Evolutionary conservation across 1,284 basidiomycete genomes (phyloP), one percentile per base, ranked within the genome.

Genomic region (Austroboletus niveus): DNA sequence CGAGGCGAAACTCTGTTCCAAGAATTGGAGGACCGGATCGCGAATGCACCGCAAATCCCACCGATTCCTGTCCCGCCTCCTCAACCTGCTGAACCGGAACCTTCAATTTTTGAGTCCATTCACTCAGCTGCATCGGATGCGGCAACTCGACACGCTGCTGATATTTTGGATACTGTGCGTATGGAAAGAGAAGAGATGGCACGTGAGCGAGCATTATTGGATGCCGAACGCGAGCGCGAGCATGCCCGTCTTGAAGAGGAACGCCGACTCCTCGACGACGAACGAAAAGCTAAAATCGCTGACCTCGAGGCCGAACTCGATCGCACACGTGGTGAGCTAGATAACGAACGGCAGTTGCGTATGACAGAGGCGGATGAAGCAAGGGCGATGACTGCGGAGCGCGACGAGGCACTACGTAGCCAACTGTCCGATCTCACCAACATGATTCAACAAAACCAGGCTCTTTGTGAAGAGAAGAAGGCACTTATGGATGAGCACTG

Each of bases 371-470:
- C 85, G 42, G 72, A 80, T 1, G 85, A 86, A 57, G 72, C 77
- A 32, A 74, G 79, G 42, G 70, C 71, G 48, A 84, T 84, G 49
- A 71, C 74, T 32, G 61, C 73, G 31, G 82, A 87, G 51, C 77
- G 83, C 10, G 81, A 84, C 57, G 79, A 84, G 11, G 74, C 71
- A 9, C 66, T 86, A 44, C 75, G 80, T 24, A 72, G 66, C 41
- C 88, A 89, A 57, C 67, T 89, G 22, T 69, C 65, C 3, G 86
- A 89, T 54, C 79, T 89, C 58, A 84, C 86, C 1, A 82, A 83
- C 54, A 64, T 89, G 35, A 74, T 88, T 9, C 81, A 84, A 54
- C 79, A 82, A 51, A 84, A 87, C 54, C 74, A 78, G 1, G 78
- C 82, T 24, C 73, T 77, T 48, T 74, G 75, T 35, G 76, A 78